Base-by-base conservation (phyloP, 176 grass and related monocot species). In the Rhynchospora tenuis region DNA sequence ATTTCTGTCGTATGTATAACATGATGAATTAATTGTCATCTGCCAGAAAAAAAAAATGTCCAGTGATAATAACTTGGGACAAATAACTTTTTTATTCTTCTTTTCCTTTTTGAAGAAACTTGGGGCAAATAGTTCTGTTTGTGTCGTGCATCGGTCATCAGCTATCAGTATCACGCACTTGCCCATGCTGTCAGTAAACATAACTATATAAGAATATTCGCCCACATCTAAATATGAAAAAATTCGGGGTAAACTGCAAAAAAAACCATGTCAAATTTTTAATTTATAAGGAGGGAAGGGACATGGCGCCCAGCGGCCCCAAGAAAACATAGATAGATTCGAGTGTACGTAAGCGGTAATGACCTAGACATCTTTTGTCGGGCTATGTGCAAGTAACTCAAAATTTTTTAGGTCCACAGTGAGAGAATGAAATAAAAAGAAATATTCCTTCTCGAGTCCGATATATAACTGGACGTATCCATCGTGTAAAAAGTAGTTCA, bases 321-420 rank as follows among this genome's bases (percentile, higher is more conserved):
- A 61, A 80, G 29, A 61, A 57, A 47, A 77, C 20, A 78, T 26
- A 78, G 6, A 44, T 81, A 81, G 78, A 81, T 81, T 81, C 31
- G 58, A 6, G 78, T 9, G 56, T 14, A 81, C 78, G 54, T 45
- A 81, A 81, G 24, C 74, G 45, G 28, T 23, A 60, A 29, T 80
- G 12, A 43, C 51, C 57, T 80, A 81, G 5, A 55, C 54, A 27
- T 54, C 9, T 76, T 76, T 1, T 76, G 29, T 63, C 42, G 57
- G 57, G 57, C 27, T 61, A 13, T 58, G 17, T 63, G 78, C 59
- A 22, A 22, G 29, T 1, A 45, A 8, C 71, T 74, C 45, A 24
- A 51, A 73, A 50, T 50, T 26, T 51, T 51, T 73, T 73, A 38
- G 33, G 33, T 4, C n/a, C 9, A 73, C 38, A n/a, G 2, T 2